These are phyloP conservation scores for Primulina eburnea DNA, from an alignment of 257 asterid species.

Conservation along the genomic window DNA sequence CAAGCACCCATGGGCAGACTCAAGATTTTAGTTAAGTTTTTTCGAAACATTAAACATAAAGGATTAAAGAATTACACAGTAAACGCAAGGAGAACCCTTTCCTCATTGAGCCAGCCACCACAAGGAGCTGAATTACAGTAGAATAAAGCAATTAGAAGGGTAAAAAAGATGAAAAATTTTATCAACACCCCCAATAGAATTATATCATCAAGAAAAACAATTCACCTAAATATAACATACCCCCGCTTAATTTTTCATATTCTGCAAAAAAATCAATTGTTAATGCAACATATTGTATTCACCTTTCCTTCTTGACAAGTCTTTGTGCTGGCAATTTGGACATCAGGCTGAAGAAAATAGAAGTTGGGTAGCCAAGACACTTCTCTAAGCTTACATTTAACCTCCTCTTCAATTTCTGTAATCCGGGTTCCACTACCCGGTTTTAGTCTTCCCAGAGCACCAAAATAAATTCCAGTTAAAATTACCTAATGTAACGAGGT, in stretches of 20 bases:
- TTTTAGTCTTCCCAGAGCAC: conserved; percentile 51
- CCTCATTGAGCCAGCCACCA: too few species aligned
- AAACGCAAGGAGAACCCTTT: too few species aligned
- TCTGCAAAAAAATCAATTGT: neutral
- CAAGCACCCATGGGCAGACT: too few species aligned
- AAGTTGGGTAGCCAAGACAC: conserved; percentile 76
- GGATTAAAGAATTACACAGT: too few species aligned
- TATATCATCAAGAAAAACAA: neutral
- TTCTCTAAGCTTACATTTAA: conserved; percentile 51
- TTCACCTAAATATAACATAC: too few species aligned
- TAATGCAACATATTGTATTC: neutral
- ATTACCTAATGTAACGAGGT: too few species aligned
- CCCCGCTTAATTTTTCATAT: neutral
- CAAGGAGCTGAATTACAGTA: too few species aligned
- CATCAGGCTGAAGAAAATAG: conserved; percentile 61
- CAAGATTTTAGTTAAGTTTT: too few species aligned
- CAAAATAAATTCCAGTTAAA: too few species aligned
- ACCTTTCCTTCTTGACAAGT: conserved; percentile 44
- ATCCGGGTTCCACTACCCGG: conserved; percentile 56
- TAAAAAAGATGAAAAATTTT: too few species aligned
- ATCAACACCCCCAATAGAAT: neutral
- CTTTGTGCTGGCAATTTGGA: conserved; percentile 70
- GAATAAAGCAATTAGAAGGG: neutral
- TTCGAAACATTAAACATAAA: too few species aligned
- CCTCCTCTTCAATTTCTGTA: conserved; percentile 68